phyloP scores from a whole-genome alignment of 306 rosid species.

The Cercis canadensis region DNA sequence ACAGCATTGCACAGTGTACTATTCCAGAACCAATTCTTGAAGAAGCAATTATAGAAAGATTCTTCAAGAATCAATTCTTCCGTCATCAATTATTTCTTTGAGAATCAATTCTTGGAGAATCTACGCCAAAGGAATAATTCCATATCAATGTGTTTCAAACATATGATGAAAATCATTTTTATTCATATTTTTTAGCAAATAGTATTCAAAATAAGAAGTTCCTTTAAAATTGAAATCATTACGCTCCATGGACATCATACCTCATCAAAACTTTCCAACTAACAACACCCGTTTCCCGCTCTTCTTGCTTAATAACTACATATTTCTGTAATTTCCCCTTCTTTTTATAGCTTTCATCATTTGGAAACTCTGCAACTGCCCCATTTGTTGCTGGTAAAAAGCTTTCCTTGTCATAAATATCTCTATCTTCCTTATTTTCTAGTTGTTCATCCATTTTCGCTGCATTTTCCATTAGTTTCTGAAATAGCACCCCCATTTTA shows the following conservation, averaged over 20 bases:
- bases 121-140: slow-evolving; percentile 18
- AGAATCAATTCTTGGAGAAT: no score
- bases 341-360: slow-evolving; percentile 47
- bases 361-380: slow-evolving; percentile 44
- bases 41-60: no score
- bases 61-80: no score
- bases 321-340: slow-evolving; percentile 66
- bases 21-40: no score
- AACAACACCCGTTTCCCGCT: no score
- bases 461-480: slow-evolving; percentile 90
- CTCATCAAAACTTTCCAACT: slow-evolving; percentile 74
- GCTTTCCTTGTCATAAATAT: slow-evolving; percentile 36
- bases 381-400: slow-evolving; percentile 39
- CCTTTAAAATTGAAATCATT: not conserved
- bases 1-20: no score
- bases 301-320: slow-evolving; percentile 80
- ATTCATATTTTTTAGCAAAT: not conserved
- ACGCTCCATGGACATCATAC: slow-evolving; percentile 41
- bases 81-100: no score
- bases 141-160: not conserved
- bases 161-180: not conserved
- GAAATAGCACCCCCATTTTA: slow-evolving; percentile 68
- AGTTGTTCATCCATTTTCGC: slow-evolving; percentile 77
- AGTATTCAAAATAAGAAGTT: not conserved
- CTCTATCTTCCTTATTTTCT: slow-evolving; percentile 39